Evolutionary conservation across 768 basidiomycete species (phyloP).

Genomic region (Mycena olivaceomarginata): DNA sequence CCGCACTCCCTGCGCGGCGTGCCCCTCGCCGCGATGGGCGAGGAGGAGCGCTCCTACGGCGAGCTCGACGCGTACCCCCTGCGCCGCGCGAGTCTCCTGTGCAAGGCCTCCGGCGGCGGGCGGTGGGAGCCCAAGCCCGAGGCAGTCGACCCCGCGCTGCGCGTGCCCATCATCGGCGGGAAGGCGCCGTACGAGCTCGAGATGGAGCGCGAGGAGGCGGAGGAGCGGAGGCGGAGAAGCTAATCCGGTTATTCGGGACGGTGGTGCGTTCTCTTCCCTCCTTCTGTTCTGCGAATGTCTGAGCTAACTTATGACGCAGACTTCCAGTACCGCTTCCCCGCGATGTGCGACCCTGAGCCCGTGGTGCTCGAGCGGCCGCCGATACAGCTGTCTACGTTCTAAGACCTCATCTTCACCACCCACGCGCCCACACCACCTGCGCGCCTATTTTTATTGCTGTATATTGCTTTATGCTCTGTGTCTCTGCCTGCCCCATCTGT

Average conservation of each 20-base stretch:
- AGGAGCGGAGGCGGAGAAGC: constrained; percentile 65
- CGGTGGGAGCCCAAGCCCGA: constrained; percentile 85
- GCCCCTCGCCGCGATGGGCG: constrained; percentile 53
- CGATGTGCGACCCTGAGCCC: constrained; percentile 64
- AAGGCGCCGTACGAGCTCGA: constrained; percentile 83
- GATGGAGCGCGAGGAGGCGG: constrained; percentile 80
- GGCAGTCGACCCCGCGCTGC: constrained; percentile 66
- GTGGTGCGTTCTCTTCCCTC: constrained; percentile 55
- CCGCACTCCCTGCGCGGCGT: constrained; percentile 56
- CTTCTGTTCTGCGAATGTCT: background rate
- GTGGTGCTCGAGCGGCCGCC: constrained; percentile 66
- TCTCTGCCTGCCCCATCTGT: background rate
- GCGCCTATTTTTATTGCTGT: constrained; percentile 67
- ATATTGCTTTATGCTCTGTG: constrained; percentile 57
- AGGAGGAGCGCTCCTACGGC: constrained; percentile 74
- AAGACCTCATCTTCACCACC: background rate
- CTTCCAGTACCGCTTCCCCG: constrained; percentile 80
- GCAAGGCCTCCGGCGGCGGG: constrained; percentile 88
- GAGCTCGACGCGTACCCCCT: constrained; percentile 87
- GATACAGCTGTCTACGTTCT: constrained; percentile 79
- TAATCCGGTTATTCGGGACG: constrained; percentile 82
- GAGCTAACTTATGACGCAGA: constrained; percentile 53
- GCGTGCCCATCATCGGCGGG: constrained; percentile 78
- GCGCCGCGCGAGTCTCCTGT: constrained; percentile 77
- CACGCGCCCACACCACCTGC: constrained; percentile 46